A percentile compares a stretch with the other conserved stretches of the same genome.
Conservation (phyloP, 106 monocot species). For the Phalaenopsis equestris region DNA sequence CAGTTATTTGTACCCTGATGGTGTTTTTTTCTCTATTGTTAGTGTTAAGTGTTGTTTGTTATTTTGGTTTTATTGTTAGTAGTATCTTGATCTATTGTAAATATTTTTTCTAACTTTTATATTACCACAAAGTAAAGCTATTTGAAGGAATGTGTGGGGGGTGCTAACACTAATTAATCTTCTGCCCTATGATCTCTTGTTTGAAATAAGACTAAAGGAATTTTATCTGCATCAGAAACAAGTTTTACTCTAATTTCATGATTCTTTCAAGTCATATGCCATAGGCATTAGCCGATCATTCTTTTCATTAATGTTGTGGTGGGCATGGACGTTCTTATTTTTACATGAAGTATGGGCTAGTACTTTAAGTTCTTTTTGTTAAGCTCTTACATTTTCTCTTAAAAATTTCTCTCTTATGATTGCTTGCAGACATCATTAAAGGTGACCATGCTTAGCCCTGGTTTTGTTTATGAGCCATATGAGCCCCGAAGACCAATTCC, state of each 20-base stretch:
- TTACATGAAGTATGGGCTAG: neutral
- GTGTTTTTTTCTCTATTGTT: too few species aligned
- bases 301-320: neutral
- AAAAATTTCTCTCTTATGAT: neutral
- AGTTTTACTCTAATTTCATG: neutral
- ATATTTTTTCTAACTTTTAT: too few species aligned
- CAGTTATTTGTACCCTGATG: too few species aligned
- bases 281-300: neutral
- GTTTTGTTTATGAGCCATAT: conserved; percentile 62
- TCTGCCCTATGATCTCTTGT: too few species aligned
- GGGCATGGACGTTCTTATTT: neutral
- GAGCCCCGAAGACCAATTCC: conserved; percentile 42
- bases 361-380: neutral
- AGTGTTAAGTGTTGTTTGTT: too few species aligned
- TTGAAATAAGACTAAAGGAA: neutral
- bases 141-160: too few species aligned
- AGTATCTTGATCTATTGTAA: too few species aligned
- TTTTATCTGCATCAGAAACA: neutral
- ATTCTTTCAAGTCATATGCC: neutral
- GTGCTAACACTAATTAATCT: too few species aligned
- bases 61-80: too few species aligned
- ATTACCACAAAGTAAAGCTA: too few species aligned
- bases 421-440: conserved; percentile 34
- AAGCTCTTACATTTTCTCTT: neutral
- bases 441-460: conserved; percentile 54